Evolutionary conservation across 139 green algal genomes (phyloP), one percentile per base, ranked within the genome.

Genomic region (Gonium pectorale): DNA sequence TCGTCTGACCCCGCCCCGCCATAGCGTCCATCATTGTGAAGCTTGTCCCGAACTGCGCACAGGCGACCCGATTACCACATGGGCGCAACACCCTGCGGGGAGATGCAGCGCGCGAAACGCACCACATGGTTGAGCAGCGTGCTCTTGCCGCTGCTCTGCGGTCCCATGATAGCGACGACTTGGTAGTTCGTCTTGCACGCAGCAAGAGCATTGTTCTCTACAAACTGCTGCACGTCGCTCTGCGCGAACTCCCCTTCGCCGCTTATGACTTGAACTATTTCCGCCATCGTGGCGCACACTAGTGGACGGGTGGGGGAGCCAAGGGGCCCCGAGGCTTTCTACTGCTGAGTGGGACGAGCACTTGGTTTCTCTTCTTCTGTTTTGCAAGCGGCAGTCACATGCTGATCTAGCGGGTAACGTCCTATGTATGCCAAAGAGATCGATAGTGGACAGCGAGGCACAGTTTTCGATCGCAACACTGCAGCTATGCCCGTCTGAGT

Each of bases 1-100:
- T 98, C 8, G 96, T 98, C 90, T 99, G 96, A 21, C 88, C 88
- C 13, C 97, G 88, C 21, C 97, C 97, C 3, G 51, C 86, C 74
- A 97, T 73, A 9, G 97, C 97, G 81, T 99, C 94, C 97, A 99
- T 99, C 90, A 99, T 96, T 46, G 89, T 82, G 72, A 99, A 99
- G 4, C 33, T 73, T 5, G 97, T 99, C 41, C 96, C 95, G 89
- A 98, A 98, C 95, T 98, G 93, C 87, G 44, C 15, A 33, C 17
- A 41, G 54, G 35, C 40, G 31, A 69, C n/a, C n/a, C 51, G 69
- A 44, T 38, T 41, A 60, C 41, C 24, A 31, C 24, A 33, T 74
- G 41, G 68, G 33, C 29, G 2, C 6, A 15, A 43, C 5, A 38
- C 54, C 21, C 38, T 74, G 24, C 38, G n/a, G 40, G 13, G 40